Evolutionary conservation across 2,329 filamentous ascomycete species (phyloP).

Genomic region (Calonectria multiphialidica): DNA sequence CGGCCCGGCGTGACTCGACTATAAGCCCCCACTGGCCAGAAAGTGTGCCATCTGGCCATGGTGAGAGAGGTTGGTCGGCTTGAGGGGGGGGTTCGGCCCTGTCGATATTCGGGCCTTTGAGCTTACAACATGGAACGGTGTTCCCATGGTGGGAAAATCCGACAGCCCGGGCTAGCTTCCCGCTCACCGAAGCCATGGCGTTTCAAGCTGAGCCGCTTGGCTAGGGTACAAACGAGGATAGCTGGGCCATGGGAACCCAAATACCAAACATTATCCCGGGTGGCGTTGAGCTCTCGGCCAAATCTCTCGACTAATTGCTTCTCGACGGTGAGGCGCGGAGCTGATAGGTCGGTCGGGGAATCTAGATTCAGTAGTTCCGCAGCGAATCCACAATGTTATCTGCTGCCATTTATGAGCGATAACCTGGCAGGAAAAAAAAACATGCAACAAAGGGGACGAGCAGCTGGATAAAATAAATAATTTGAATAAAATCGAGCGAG

Average conservation of each 20-base stretch:
- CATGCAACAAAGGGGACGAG: too few species aligned
- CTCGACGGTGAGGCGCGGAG: background rate
- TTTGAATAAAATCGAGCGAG: too few species aligned
- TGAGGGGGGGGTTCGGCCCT: background rate
- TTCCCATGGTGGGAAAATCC: slow-evolving; percentile 1
- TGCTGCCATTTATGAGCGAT: background rate
- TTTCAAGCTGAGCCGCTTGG: slow-evolving; percentile 7
- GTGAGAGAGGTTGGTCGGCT: background rate
- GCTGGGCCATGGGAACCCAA: background rate
- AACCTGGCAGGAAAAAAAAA: background rate
- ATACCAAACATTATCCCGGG: background rate
- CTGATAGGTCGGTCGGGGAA: slow-evolving; percentile 1
- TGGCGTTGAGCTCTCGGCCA: background rate
- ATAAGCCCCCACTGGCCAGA: background rate
- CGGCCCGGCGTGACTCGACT: slow-evolving; percentile 11
- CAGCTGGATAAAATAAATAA: too few species aligned
- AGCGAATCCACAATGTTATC: background rate
- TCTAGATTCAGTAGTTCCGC: slow-evolving; percentile 24
- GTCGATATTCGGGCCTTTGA: background rate
- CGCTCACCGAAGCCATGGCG: slow-evolving; percentile 12
- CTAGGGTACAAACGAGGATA: background rate
- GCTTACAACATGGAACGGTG: background rate
- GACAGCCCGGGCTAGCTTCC: slow-evolving; percentile 1
- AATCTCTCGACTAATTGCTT: background rate
- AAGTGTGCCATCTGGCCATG: background rate